Evolutionary conservation across 176 grass and related monocot genomes (phyloP), one percentile per base, ranked within the genome.

Genomic region (Dactylis glomerata): DNA sequence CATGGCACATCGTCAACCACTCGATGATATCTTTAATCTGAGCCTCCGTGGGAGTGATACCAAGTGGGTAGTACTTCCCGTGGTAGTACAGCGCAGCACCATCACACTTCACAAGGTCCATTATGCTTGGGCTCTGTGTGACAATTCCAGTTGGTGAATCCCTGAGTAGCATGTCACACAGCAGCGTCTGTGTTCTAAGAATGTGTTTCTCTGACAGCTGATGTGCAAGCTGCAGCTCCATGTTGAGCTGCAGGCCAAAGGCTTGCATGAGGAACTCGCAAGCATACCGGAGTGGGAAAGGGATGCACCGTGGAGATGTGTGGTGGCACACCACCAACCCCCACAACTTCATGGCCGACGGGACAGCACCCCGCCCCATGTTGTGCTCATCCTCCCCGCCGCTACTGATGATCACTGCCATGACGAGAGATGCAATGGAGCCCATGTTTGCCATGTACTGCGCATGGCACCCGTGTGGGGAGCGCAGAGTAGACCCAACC

Each of bases 371-470:
- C 23, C 84, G 79, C 4, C 54, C 46, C 61, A 87, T 51, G 49
- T 78, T 69, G 40, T 88, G 81, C 65, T 90, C 90, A 24, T 96
- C 93, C 1, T 99, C 93, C 49, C 82, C 93, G 78, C 78, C 82
- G 19, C 87, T 55, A 68, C 92, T 99, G 46, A 96, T 99, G 82
- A 99, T 90, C 34, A 99, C 96, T 3, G 96, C 91, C 96, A 94
- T 89, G 37, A 84, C 96, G 42, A 99, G 93, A 24, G 96, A 99
- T 38, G 96, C 96, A 78, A 89, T 91, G 34, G 93, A 96, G 12
- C 96, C 96, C 96, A 99, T 99, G 91, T 96, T 99, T 5, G 89
- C 91, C 96, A 99, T 99, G 89, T 99, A 99, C 84, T 96, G 93
- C 0, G 91, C 83, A 61, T 99, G 96, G 84, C 96, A 99, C 12